Conservation (phyloP, 129 eudicot genomes). For the Arctium lappa region DNA sequence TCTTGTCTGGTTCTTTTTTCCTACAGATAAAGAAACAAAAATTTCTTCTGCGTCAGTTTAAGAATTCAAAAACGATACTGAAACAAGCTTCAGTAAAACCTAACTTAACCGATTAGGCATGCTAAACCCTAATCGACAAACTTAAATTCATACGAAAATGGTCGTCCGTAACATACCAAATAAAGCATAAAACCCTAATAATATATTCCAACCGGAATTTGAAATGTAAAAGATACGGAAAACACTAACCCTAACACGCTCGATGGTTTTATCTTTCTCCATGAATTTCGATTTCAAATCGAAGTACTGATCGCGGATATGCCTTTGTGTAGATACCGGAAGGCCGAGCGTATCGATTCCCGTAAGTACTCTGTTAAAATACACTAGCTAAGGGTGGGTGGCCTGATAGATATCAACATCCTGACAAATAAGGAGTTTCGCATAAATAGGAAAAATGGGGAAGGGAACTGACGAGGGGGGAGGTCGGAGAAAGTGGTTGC, state of each 20-base stretch:
- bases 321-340: background rate
- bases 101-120: background rate
- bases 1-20: too few relatives aligned
- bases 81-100: background rate
- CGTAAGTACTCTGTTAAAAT: too few relatives aligned
- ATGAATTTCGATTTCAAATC: conserved; percentile 37
- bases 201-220: background rate
- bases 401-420: too few relatives aligned
- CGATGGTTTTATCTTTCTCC: conserved; percentile 48
- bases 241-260: conserved; percentile 62
- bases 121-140: background rate
- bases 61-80: background rate
- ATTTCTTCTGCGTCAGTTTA: too few relatives aligned
- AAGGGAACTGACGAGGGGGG: too few relatives aligned
- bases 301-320: conserved; percentile 45
- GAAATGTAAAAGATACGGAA: background rate
- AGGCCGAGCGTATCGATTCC: too few relatives aligned
- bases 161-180: background rate
- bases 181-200: background rate
- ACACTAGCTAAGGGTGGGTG: too few relatives aligned
- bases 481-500: too few relatives aligned
- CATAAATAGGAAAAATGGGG: too few relatives aligned
- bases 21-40: too few relatives aligned
- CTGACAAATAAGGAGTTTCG: too few relatives aligned
- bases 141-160: background rate